Evolutionary conservation across 768 basidiomycete species (phyloP), one percentile per base, ranked within the genome.

Genomic region (Lactarius evosmus): DNA sequence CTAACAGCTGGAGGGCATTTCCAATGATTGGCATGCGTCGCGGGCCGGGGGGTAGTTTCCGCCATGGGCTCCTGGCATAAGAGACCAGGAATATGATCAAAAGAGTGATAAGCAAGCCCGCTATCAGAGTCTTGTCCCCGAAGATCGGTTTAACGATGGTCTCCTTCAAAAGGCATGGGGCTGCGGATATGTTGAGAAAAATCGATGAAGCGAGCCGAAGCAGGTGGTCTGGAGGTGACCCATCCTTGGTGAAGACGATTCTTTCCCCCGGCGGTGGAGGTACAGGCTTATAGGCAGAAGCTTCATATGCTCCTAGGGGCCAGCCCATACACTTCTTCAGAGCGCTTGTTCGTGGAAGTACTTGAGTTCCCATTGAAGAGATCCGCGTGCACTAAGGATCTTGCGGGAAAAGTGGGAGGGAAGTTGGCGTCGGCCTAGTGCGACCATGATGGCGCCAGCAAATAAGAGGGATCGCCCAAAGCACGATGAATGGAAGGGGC

Each of bases 51-150:
- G 62, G 62, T 17, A 62, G 29, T 29, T 51, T 51, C 49, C 62
- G 33, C 62, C 62, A 58, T 4, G 62, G 62, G 27, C 55, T 62
- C 22, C 60, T 61, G 7, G 25, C 4, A 46, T 61, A 61, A 14
- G 25, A 46, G 7, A 61, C 17, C 4, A 27, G 6, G 25, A 55
- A 34, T 4, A 29, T 9, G 25, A 60, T 22, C 0, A 52, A 11
- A 25, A 52, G 17, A 7, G 53, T 32, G 6, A 61, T 41, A 33
- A 61, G 8, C 32, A 30, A 17, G 52, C 32, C 33, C 2, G 33
- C 34, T 2, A n/a, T 34, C 27, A 61, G 32, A 7, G 40, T 33
- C 22, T 11, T 41, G 33, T 46, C 22, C 33, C 53, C 59, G 29
- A 27, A 58, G 38, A 19, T 63, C 38, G 16, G 4, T 6, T 19